These are phyloP conservation scores for Diospyros kaki DNA, from an alignment of 148 eudicot species.

Conservation along the genomic window DNA sequence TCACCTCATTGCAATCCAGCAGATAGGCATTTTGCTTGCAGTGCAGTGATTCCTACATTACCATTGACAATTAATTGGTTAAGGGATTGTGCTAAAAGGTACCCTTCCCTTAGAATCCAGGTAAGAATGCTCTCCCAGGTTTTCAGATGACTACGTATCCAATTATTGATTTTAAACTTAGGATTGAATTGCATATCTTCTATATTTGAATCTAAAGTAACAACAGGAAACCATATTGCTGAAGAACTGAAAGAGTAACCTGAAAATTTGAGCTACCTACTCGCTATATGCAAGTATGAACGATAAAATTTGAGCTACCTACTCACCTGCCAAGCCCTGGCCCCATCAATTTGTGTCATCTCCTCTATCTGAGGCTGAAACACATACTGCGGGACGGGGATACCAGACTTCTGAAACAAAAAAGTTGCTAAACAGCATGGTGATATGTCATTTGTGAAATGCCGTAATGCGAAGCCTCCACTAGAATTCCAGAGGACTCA, in stretches of 20 bases:
- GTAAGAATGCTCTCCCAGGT: slow-evolving; percentile 27
- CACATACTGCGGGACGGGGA: not conserved
- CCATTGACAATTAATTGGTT: slow-evolving; percentile 66
- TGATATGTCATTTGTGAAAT: too few species aligned
- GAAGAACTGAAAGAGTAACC: not conserved
- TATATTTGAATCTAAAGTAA: not conserved
- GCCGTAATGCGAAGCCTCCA: too few species aligned
- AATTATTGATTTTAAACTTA: not conserved
- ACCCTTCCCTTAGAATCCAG: slow-evolving; percentile 67
- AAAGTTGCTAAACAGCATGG: not conserved
- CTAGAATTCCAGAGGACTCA: too few species aligned
- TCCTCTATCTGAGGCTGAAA: not conserved
- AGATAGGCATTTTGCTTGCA: slow-evolving; percentile 33
- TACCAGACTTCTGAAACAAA: not conserved
- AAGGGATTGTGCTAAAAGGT: slow-evolving; percentile 58
- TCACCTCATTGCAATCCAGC: slow-evolving; percentile 24
- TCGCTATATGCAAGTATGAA: too few species aligned
- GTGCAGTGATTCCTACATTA: slow-evolving; percentile 68
- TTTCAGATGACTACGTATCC: not conserved
- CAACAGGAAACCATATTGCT: not conserved
- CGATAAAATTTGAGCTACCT: too few species aligned
- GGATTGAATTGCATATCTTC: not conserved
- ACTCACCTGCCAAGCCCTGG: too few species aligned
- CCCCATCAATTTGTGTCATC: not conserved
- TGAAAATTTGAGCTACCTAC: too few species aligned